Base-by-base conservation (phyloP, 306 rosid species). In the Lagenaria siceraria region DNA sequence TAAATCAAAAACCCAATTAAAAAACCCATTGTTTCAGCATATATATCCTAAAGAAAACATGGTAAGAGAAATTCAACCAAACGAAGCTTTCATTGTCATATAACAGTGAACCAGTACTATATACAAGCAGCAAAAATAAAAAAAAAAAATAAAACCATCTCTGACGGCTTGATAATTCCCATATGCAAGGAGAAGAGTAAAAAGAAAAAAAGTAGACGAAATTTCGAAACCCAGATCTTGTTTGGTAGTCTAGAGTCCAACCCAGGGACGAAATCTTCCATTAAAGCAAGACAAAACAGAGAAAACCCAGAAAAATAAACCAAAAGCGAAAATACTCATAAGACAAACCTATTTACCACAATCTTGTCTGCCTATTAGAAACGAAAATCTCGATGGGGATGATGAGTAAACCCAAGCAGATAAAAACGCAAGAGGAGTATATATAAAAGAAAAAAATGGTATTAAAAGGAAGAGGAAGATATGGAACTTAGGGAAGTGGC, bases 251-350 rank as follows among this genome's bases (percentile, higher is more conserved):
- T 29, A 8, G 19, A 2, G 8, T 40, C 33, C 10, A 68, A 66
- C 40, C 52, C 31, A 40, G 29, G 33, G 87, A 79, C 74, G 48
- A 79, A 71, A 58, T 3, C 51, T 54, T 58, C 62, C 35, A 38
- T 10, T 56, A 10, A 35, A 8, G 48, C 13, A 54, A 33, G 61
- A 61, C 13, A 77, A 46, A 62, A 78, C 52, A 5, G 6, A 60
- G 21, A 48, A 76, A 46, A 61, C 46, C 42, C 55, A 77, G 66
- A 38, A 63, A 49, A 49, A 24, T 11, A 61, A 65, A 74, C 80
- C 80, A 79, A 80, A 74, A 83, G 81, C 77, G 85, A 79, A 78
- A 83, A 81, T 77, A 81, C 83, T 90, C 97, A 90, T 85, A 61
- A 89, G 90, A 85, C 83, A 87, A 82, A 82, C 78, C 63, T 63